These are phyloP conservation scores for Solanum tarijense DNA, from an alignment of 257 asterid species.

Conservation along the genomic window DNA sequence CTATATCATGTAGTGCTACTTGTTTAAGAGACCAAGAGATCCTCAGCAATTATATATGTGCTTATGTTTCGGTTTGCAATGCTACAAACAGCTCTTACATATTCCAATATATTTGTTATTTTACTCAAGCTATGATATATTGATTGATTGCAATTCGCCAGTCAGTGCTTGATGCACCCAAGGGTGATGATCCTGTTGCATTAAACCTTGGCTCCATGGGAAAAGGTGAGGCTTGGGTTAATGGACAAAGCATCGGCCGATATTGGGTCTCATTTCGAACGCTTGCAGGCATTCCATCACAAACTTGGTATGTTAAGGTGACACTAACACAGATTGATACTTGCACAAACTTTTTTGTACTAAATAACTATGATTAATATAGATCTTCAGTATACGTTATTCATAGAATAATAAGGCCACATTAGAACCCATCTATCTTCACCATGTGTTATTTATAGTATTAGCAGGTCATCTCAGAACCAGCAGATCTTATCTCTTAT, in stretches of 20 bases:
- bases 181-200: slow-evolving; percentile 54
- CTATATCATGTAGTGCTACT: neutral
- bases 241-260: slow-evolving; percentile 75
- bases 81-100: neutral
- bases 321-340: neutral
- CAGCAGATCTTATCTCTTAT: neutral
- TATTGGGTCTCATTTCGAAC: slow-evolving; percentile 70
- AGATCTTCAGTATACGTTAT: neutral
- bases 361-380: neutral
- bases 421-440: neutral
- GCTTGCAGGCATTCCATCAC: slow-evolving; percentile 57
- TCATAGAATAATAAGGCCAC: neutral
- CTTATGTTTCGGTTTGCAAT: neutral
- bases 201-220: slow-evolving; percentile 86
- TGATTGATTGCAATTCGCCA: slow-evolving; percentile 7
- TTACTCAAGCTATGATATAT: neutral
- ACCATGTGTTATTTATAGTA: neutral
- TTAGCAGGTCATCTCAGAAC: neutral
- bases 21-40: neutral
- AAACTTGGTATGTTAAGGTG: slow-evolving; percentile 41
- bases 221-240: slow-evolving; percentile 77
- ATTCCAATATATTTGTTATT: neutral
- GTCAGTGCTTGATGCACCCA: slow-evolving; percentile 61
- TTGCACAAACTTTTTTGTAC: neutral
- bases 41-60: neutral